Evolutionary conservation across 1,284 basidiomycete genomes (phyloP), one percentile per base, ranked within the genome.

Genomic region (Papiliotrema terrestris): DNA sequence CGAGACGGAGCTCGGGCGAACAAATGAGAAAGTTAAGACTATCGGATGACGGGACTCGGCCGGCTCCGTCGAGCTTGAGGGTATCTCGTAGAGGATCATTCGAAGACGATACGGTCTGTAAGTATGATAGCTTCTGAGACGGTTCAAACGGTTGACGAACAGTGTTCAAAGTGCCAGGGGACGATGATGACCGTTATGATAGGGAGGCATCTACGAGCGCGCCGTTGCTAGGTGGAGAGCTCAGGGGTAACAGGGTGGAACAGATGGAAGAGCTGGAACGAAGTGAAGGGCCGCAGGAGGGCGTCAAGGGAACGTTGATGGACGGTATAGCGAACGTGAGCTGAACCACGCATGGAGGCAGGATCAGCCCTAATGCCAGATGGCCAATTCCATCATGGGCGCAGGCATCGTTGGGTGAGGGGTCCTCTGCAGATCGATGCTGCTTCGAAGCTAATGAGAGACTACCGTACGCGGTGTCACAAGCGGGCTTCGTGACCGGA

Each of bases 361-460:
- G 37, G 38, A 42, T 25, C 3, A 8, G 23, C 11, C 44, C 54
- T 64, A 46, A 62, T 23, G 32, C 3, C 11, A 79, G 71, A 80
- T 80, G 80, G 91, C 92, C 29, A 98, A 98, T 74, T 94, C 91
- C 6, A 98, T 98, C 51, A 80, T 98, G 23, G 95, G 95, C 42
- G 95, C 95, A 84, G 89, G 89, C 49, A 93, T 94, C 60, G 91
- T 94, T 65, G 91, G 86, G 91, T 80, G 35, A 39, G 44, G 32
- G 32, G 20, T 42, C 9, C 26, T 37, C 17, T 17, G 8, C 43
- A 39, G 38, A 5, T 49, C 19, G 32, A 47, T 52, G 56, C 49
- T 26, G 8, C 23, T 13, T 32, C 36, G 22, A 57, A 92, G 91
- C 86, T 79, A 11, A 32, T 32, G 29, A 32, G 6, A 32, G 29